Percentiles rank a stretch among this genome's conserved stretches.
These are phyloP conservation scores for Trametes sp. DNA, from an alignment of 1,284 basidiomycete genomes.

Conservation along the genomic window DNA sequence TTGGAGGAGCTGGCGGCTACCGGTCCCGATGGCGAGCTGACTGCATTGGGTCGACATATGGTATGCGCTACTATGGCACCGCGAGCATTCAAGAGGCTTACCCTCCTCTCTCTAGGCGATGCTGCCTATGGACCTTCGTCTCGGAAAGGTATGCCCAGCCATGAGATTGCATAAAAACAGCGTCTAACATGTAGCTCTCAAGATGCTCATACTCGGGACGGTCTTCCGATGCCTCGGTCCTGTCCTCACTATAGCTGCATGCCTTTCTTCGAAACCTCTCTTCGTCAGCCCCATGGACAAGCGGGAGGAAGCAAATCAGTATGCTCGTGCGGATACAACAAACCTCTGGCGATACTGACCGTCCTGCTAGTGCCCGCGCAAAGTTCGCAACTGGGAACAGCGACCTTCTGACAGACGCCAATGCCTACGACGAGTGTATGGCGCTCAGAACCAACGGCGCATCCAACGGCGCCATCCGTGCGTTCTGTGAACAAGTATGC, in stretches of 20 bases:
- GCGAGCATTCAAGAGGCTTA: constrained; percentile 11
- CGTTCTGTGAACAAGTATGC: constrained; percentile 82
- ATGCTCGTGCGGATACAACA: constrained; percentile 29
- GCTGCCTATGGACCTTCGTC: constrained; percentile 88
- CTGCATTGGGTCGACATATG: constrained; percentile 86
- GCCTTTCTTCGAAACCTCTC: constrained; percentile 87
- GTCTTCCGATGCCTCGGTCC: constrained; percentile 84
- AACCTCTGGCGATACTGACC: neutral
- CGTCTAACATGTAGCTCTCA: neutral
- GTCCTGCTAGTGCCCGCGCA: constrained; percentile 64
- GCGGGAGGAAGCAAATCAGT: constrained; percentile 82
- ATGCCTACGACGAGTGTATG: constrained; percentile 78
- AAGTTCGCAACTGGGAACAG: constrained; percentile 79
- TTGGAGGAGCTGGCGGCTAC: constrained; percentile 86
- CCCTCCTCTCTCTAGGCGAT: constrained; percentile 59
- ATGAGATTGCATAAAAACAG: neutral
- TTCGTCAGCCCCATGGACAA: constrained; percentile 86
- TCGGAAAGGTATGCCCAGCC: constrained; percentile 72
- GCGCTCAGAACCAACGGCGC: constrained; percentile 59
- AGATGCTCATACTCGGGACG: constrained; percentile 88
- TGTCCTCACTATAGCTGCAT: constrained; percentile 84
- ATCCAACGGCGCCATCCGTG: constrained; percentile 54
- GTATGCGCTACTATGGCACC: constrained; percentile 45
- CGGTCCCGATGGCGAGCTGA: constrained; percentile 68
- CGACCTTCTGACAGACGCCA: constrained; percentile 85